These are phyloP conservation scores for Candida chilensis DNA, from an alignment of 805 yeast species.

Conservation along the genomic window DNA sequence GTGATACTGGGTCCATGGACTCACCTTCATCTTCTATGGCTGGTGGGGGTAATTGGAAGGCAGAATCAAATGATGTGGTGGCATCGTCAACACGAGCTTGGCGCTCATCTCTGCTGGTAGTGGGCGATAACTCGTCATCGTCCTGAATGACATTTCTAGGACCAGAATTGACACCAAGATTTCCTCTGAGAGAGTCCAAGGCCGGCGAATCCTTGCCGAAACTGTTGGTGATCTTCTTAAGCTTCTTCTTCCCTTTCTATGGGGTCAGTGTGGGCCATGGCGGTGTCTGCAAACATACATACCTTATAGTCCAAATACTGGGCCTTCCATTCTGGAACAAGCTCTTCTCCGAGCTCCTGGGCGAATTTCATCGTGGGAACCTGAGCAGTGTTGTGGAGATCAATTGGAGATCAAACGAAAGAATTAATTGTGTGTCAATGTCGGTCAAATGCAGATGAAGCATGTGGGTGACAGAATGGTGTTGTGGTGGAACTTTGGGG, in stretches of 20 bases:
- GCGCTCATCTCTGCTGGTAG: too few species aligned
- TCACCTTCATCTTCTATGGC: slow-evolving; percentile 2
- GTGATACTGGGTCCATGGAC: too few species aligned
- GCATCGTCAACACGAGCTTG: too few species aligned
- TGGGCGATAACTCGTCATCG: too few species aligned
- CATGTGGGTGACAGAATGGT: too few species aligned
- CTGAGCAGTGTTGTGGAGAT: too few species aligned
- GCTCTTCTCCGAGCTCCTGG: slow-evolving; percentile 54
- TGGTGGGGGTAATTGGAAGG: slow-evolving; percentile 14
- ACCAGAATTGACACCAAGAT: slow-evolving; percentile 1
- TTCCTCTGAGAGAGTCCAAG: slow-evolving; percentile 1
- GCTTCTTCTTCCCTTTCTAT: slow-evolving; percentile 40
- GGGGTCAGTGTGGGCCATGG: slow-evolving; percentile 1
- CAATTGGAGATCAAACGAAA: too few species aligned
- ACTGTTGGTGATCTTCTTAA: slow-evolving; percentile 30
- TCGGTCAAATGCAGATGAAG: too few species aligned
- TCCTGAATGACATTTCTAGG: not conserved
- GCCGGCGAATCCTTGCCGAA: slow-evolving; percentile 4
- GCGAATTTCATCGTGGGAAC: slow-evolving; percentile 81
- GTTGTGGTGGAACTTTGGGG: too few species aligned
- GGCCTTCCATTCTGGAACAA: slow-evolving; percentile 84
- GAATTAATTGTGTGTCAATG: too few species aligned
- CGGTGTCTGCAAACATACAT: slow-evolving; percentile 15
- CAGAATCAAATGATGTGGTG: too few species aligned
- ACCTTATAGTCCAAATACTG: slow-evolving; percentile 66